Base-by-base conservation (phyloP, 768 basidiomycete genomes). In the Pleurotus salmoneostramineus region DNA sequence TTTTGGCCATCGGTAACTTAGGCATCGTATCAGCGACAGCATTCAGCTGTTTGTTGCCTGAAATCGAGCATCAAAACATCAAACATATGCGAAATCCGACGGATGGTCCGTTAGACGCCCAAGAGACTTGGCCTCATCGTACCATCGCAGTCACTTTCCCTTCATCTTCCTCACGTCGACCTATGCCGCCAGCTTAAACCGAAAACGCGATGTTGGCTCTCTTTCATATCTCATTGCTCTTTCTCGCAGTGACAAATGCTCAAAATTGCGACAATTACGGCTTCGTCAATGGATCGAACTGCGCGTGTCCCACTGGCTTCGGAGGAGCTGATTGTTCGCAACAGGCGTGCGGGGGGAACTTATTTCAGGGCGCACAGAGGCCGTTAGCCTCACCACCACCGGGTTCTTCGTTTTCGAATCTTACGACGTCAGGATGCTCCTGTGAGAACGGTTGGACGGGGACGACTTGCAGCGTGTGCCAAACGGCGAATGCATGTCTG, bases 271-370 rank as follows among this genome's bases (percentile, higher is more conserved):
- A 83, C 58, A 92, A 94, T 66, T 89, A 84, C 65, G 91, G 88
- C 33, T 65, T 74, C 3, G 63, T 69, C 42, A 84, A 82, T 60
- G 83, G 80, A 7, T 76, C 83, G 21, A 64, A 67, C 21, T 95
- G 94, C 67, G 70, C 78, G 21, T 97, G 95, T 69, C 93, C 93
- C 4, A 80, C 83, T 21, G 93, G 93, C 10, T 93, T 91, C 65
- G 89, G 89, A 8, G 91, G 89, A 5, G 56, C 81, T 31, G 81
- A 79, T 17, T 94, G 93, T 65, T 77, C 83, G 1, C 77, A 81
- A 57, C 83, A 89, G 0, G 83, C 79, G 1, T 97, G 95, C 60
- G 90, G 90, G 8, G 92, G 92, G 1, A 88, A 83, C 52, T 83
- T 96, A 45, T 93, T 89, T 66, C 84, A 93, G 64, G 89, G 87